Evolutionary conservation across 371 early-diverging fungal genomes (phyloP).

Genomic region (Saksenaea oblongispora): DNA sequence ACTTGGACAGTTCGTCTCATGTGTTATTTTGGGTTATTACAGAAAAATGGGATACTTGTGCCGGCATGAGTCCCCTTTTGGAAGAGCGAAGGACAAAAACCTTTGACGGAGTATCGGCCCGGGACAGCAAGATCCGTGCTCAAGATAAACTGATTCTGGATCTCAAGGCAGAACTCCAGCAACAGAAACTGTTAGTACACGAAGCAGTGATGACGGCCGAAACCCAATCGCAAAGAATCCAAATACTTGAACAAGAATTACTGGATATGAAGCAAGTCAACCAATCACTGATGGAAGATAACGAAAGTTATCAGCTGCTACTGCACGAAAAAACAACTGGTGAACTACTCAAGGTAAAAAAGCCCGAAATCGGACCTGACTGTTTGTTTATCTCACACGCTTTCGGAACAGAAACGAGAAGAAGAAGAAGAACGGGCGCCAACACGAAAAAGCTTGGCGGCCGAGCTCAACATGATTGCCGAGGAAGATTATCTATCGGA

Average conservation of each 20-base stretch:
- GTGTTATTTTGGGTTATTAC: slow-evolving; percentile 9
- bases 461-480: slow-evolving; percentile 7
- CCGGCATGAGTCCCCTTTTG: slow-evolving; percentile 19
- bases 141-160: slow-evolving; percentile 34
- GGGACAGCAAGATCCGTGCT: slow-evolving; percentile 30
- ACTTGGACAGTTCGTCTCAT: background rate
- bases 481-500: too few species aligned
- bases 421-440: slow-evolving; percentile 5
- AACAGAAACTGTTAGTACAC: slow-evolving; percentile 27
- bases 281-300: slow-evolving; percentile 76
- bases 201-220: slow-evolving; percentile 31
- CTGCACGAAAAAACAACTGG: slow-evolving; percentile 80
- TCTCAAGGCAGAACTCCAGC: slow-evolving; percentile 26
- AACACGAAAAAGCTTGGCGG: slow-evolving; percentile 9
- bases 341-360: slow-evolving; percentile 56
- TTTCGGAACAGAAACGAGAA: background rate
- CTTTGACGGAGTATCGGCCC: slow-evolving; percentile 8
- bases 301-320: slow-evolving; percentile 80
- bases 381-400: background rate
- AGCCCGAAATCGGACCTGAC: background rate
- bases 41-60: slow-evolving; percentile 8
- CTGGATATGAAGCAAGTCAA: slow-evolving; percentile 62
- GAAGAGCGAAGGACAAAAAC: slow-evolving; percentile 6
- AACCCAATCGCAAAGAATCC: slow-evolving; percentile 29
- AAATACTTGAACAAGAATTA: slow-evolving; percentile 49